Evolutionary conservation across 371 early-diverging fungal species (phyloP).

Genomic region (Choanephora cucurbitarum): DNA sequence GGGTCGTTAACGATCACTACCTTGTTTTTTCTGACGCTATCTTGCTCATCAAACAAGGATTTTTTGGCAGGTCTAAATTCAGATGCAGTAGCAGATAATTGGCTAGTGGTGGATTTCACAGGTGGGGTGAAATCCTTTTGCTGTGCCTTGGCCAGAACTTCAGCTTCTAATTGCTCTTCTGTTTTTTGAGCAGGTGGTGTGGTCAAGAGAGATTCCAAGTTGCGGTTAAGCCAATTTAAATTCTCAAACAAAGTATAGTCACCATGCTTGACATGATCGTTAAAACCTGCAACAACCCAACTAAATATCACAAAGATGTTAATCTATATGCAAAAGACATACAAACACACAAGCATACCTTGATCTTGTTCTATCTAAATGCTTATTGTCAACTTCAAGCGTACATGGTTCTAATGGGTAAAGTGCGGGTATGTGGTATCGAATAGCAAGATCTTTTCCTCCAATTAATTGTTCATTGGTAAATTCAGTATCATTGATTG

Average conservation of each 20-base stretch:
- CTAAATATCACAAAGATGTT: constrained; percentile 20
- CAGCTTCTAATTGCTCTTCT: constrained; percentile 16
- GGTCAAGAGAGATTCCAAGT: constrained; percentile 35
- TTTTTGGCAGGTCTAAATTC: constrained; percentile 9
- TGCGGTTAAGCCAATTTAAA: constrained; percentile 68
- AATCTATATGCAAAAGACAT: too few species aligned
- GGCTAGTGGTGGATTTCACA: constrained; percentile 1
- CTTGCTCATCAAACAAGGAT: constrained; percentile 29
- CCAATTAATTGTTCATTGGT: constrained; percentile 29
- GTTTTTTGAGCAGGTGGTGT: constrained; percentile 25
- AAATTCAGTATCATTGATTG: constrained; percentile 41
- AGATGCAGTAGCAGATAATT: constrained; percentile 15
- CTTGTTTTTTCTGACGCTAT: constrained; percentile 17
- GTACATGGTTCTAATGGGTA: constrained; percentile 56
- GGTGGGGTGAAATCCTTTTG: constrained; percentile 17
- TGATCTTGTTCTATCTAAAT: constrained; percentile 35
- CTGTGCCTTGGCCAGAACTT: constrained; percentile 15
- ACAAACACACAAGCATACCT: constrained; percentile 2
- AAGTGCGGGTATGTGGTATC: constrained; percentile 45
- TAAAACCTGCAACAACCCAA: constrained; percentile 54
- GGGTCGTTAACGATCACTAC: constrained; percentile 46
- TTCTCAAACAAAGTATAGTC: constrained; percentile 54
- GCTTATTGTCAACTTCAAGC: constrained; percentile 49
- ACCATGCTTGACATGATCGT: constrained; percentile 37
- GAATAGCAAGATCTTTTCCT: constrained; percentile 26